These are phyloP conservation scores for Zygoascus biomembranicola DNA, from an alignment of 805 yeast species.

Conservation along the genomic window DNA sequence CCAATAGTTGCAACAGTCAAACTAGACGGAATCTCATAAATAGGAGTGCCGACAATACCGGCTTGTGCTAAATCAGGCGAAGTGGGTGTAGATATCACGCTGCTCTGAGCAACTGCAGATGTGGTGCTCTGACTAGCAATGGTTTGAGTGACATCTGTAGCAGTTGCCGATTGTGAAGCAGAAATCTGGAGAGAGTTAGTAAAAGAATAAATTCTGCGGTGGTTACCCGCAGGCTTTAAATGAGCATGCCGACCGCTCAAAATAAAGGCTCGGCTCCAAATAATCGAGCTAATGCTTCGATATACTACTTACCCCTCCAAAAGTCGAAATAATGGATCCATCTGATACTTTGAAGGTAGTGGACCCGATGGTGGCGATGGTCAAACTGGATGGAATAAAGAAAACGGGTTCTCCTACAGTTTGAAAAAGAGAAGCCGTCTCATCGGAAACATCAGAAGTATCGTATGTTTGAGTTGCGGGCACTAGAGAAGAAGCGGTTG, in stretches of 20 bases:
- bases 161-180: no score
- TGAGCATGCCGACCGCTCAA: no score
- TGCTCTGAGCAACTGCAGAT: neutral
- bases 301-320: neutral
- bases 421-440: neutral
- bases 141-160: neutral
- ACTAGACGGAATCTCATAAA: neutral
- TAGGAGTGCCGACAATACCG: neutral
- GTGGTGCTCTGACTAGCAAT: neutral
- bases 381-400: slow-evolving; percentile 1
- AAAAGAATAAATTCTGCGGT: no score
- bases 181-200: no score
- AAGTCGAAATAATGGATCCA: slow-evolving; percentile 3
- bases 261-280: no score
- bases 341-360: neutral
- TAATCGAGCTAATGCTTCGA: neutral
- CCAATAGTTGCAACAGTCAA: slow-evolving; percentile 3
- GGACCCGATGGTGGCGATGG: slow-evolving; percentile 3
- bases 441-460: neutral
- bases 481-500: neutral
- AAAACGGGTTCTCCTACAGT: slow-evolving; percentile 2
- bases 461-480: neutral
- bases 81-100: neutral
- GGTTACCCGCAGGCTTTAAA: no score
- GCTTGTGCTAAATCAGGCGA: neutral